Base-by-base conservation (phyloP, 139 green algal species). In the Tetradesmus obliquus region DNA sequence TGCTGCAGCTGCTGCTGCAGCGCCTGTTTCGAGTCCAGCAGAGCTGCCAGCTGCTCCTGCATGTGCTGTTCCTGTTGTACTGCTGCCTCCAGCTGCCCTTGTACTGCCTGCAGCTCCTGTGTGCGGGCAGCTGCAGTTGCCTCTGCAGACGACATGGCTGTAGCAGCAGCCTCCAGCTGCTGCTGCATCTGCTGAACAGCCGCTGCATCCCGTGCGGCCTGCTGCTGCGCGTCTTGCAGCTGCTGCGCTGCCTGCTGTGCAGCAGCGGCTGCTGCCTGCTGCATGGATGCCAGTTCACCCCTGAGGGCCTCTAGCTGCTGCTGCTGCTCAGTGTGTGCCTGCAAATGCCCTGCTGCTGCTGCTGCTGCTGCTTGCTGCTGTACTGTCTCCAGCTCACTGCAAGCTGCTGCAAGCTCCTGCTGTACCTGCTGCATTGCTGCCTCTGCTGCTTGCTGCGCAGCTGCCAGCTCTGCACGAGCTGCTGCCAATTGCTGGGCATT, bases 1-100 rank as follows among this genome's bases (percentile, higher is more conserved):
- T 62, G 80, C 80, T 85, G 80, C 80, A 85, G 80, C 80, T 85
- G 80, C 80, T 85, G 80, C 80, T 85, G 51, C 80, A 82, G 76
- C 15, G 24, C 76, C 24, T 82, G 76, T 10, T 82, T 55, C 9
- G 76, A 13, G 8, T 82, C n/a, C n/a, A 82, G 76, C 76, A 82
- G 76, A 17, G 1, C 76, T 55, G 24, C 24, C 6, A 82, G 76
- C 76, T 82, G 76, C 76, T 53, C 76, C 24, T 82, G 76, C 76
- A 82, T 10, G 6, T 55, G 76, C 76, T 82, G 76, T 5, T 82
- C 76, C 76, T 82, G 76, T 6, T 82, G 76, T 53, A 82, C 24
- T 82, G 80, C 45, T 10, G 51, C 9, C 10, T 85, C 80, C 80
- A 85, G 80, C 80, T 85, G 80, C 80, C 5, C 1, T 24, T 85